Percentiles rank a stretch among this genome's conserved stretches.
These are phyloP conservation scores for Tylopilus sp. DNA, from an alignment of 1,284 basidiomycete species.

Conservation along the genomic window DNA sequence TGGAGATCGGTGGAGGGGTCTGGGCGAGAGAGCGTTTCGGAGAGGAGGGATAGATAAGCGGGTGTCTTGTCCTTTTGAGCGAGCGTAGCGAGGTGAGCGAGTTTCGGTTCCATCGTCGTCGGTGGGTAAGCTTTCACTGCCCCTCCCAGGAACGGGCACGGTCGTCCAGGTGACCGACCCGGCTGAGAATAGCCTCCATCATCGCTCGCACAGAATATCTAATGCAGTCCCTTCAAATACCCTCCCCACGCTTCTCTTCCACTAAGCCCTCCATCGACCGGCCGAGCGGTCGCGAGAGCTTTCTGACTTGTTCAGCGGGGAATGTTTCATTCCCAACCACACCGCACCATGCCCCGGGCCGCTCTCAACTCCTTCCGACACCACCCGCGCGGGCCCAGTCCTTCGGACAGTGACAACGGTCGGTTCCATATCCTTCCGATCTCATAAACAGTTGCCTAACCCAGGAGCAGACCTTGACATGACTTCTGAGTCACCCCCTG, in stretches of 20 bases:
- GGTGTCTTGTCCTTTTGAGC: conserved; percentile 78
- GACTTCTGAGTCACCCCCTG: conserved; percentile 4
- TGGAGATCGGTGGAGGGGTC: conserved; percentile 53
- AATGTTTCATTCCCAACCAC: conserved; percentile 23
- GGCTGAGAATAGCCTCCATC: no score
- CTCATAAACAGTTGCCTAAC: conserved; percentile 16
- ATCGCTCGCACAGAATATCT: no score
- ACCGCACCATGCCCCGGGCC: conserved; percentile 19
- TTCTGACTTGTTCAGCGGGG: no score
- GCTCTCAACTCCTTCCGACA: conserved; percentile 38
- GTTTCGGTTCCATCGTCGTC: conserved; percentile 54
- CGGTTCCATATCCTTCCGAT: conserved; percentile 20
- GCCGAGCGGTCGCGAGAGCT: no score
- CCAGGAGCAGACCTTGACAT: conserved; percentile 21
- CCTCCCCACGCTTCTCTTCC: no score
- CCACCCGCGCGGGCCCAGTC: conserved; percentile 38
- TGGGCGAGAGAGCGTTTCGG: conserved; percentile 50
- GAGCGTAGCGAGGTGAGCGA: conserved; percentile 58
- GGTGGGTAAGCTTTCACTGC: neutral
- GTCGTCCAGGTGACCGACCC: conserved; percentile 34
- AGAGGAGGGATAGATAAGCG: conserved; percentile 63
- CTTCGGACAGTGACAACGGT: conserved; percentile 53
- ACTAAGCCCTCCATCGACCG: no score
- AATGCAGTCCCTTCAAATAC: no score
- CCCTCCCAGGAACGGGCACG: no score